These are phyloP conservation scores for Ceratocystis huliohia DNA, from an alignment of 2,329 filamentous ascomycete genomes.

Conservation along the genomic window DNA sequence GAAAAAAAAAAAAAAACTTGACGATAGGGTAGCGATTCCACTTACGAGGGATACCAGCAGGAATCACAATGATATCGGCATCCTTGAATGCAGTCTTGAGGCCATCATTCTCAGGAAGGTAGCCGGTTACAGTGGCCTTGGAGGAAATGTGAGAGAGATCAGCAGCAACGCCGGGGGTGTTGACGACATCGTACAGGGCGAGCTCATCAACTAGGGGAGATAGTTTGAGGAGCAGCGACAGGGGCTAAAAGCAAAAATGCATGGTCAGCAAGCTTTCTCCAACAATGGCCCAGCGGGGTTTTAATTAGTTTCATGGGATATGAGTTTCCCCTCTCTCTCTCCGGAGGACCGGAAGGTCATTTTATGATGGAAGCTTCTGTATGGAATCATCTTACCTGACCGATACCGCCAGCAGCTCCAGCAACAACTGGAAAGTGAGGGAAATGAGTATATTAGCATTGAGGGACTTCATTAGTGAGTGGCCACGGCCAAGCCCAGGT, in stretches of 20 bases:
- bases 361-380: neutral
- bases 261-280: constrained; percentile 21
- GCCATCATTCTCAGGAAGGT: constrained; percentile 74
- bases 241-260: constrained; percentile 46
- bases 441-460: constrained; percentile 21
- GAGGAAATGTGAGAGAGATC: constrained; percentile 97
- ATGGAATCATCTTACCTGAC: constrained; percentile 53
- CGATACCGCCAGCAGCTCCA: constrained; percentile 96
- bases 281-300: constrained; percentile 14
- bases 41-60: constrained; percentile 92
- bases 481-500: neutral
- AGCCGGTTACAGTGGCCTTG: constrained; percentile 73
- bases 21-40: constrained; percentile 23
- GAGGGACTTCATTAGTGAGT: constrained; percentile 3
- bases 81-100: constrained; percentile 80
- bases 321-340: too few relatives aligned
- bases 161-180: constrained; percentile 89
- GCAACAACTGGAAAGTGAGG: constrained; percentile 53
- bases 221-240: constrained; percentile 92
- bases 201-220: constrained; percentile 82
- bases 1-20: neutral
- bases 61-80: constrained; percentile 92
- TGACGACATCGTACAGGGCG: constrained; percentile 97
- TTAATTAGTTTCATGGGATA: constrained; percentile 1
- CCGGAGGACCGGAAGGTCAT: constrained; percentile 3